Evolutionary conservation across 306 rosid species (phyloP).

Genomic region (Trichosanthes cucumerina): DNA sequence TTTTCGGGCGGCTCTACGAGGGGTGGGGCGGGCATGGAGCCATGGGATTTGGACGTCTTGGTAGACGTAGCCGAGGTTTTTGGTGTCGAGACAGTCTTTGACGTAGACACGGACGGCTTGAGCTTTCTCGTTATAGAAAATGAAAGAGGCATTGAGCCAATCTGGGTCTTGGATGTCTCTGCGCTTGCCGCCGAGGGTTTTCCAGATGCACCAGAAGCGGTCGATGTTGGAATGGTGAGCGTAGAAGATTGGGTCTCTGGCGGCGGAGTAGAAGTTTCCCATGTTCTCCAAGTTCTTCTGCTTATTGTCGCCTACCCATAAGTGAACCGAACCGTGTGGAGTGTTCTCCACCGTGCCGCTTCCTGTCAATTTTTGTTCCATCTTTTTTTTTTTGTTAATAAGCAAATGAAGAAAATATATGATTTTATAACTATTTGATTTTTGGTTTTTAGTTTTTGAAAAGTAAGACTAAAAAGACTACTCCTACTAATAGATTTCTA

Average conservation of each 20-base stretch:
- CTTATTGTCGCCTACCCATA: constrained; percentile 36
- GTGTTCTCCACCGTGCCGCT: constrained; percentile 17
- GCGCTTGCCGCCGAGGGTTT: constrained; percentile 35
- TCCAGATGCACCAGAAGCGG: constrained; percentile 76
- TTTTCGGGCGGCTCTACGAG: constrained; percentile 1
- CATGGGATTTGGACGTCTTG: constrained; percentile 62
- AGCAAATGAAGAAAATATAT: too few relatives aligned
- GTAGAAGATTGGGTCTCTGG: constrained; percentile 58
- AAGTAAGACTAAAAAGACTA: too few relatives aligned
- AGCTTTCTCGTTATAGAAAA: constrained; percentile 66
- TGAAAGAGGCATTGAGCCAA: constrained; percentile 50
- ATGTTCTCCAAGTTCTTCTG: constrained; percentile 50
- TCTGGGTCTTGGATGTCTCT: constrained; percentile 35
- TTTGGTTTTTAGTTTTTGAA: too few relatives aligned
- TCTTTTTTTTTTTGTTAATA: too few relatives aligned
- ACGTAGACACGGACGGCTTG: constrained; percentile 50
- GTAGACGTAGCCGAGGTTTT: constrained; percentile 41
- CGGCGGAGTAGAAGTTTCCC: constrained; percentile 72
- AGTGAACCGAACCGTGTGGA: constrained; percentile 52
- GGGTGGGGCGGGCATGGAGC: constrained; percentile 34
- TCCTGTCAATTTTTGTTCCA: neutral
- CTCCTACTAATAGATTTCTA: too few relatives aligned
- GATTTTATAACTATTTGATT: too few relatives aligned
- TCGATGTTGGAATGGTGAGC: constrained; percentile 68
- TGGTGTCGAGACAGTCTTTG: constrained; percentile 42